phyloP scores from a whole-genome alignment of 129 eudicot genomes.

The Escallonia rubra region DNA sequence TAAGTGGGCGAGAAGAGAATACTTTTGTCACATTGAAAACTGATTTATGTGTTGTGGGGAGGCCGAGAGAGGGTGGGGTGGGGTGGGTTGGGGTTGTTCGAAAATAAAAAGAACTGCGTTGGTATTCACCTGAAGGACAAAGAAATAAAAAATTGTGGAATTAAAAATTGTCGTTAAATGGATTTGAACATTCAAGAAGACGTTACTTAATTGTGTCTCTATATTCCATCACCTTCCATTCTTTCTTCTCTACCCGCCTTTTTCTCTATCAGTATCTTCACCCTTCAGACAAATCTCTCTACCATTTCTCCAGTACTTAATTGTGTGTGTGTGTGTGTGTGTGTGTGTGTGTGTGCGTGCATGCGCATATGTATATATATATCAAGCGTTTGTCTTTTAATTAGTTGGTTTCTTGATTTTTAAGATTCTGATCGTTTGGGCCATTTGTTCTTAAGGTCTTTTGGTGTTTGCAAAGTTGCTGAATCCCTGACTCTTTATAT shows the following conservation, averaged over 20 bases:
- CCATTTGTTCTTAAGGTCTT: too few species aligned
- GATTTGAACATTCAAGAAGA: constrained; percentile 25
- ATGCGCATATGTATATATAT: neutral
- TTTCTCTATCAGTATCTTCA: constrained; percentile 4
- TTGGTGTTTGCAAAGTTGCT: too few species aligned
- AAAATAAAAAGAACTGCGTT: too few species aligned
- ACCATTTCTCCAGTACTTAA: neutral
- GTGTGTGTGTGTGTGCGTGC: neutral
- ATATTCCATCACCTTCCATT: constrained; percentile 20
- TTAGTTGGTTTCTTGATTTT: neutral
- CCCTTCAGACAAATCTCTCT: constrained; percentile 6
- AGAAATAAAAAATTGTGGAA: too few species aligned
- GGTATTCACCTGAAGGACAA: too few species aligned
- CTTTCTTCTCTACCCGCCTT: neutral
- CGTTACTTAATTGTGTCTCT: constrained; percentile 23
- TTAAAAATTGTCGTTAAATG: too few species aligned
- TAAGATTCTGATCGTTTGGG: neutral
- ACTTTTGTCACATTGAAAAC: too few species aligned
- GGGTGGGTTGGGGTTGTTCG: too few species aligned
- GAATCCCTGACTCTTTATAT: too few species aligned
- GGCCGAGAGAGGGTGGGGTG: too few species aligned
- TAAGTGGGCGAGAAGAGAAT: too few species aligned
- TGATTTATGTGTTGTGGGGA: too few species aligned
- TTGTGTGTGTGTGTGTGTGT: neutral
- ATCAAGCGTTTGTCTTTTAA: neutral